Conservation (phyloP, 2,329 filamentous ascomycete genomes). For the Monascus ruber region DNA sequence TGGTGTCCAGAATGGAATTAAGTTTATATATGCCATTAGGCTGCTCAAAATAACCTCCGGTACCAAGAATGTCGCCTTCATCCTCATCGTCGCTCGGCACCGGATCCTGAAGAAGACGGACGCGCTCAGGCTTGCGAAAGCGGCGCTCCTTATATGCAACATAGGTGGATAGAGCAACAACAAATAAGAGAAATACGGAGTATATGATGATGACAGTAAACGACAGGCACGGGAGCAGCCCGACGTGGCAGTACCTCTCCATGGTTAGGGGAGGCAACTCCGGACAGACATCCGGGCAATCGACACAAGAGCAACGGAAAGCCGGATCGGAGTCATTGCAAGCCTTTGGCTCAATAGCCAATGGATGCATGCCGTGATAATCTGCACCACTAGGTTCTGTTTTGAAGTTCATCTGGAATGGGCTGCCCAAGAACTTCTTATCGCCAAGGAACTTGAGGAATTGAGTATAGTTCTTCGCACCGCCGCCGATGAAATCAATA, state of each 20-base stretch:
- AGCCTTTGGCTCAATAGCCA: constrained; percentile 62
- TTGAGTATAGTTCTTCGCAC: constrained; percentile 76
- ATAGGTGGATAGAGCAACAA: constrained; percentile 59
- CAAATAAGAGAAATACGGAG: constrained; percentile 58
- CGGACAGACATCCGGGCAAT: constrained; percentile 79
- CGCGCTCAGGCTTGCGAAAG: constrained; percentile 63
- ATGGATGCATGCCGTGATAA: constrained; percentile 59
- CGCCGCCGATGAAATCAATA: constrained; percentile 92
- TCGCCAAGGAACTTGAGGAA: constrained; percentile 88
- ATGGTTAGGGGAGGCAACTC: constrained; percentile 65
- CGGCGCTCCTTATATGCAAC: constrained; percentile 64
- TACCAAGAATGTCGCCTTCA: constrained; percentile 72
- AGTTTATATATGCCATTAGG: constrained; percentile 70
- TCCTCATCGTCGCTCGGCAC: constrained; percentile 85
- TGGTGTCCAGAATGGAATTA: constrained; percentile 68
- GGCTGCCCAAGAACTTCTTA: constrained; percentile 80
- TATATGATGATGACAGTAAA: constrained; percentile 88
- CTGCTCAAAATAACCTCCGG: constrained; percentile 64
- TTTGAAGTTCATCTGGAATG: constrained; percentile 91
- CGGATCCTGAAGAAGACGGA: constrained; percentile 77
- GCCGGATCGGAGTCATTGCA: constrained; percentile 82
- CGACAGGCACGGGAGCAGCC: constrained; percentile 79
- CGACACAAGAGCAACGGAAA: constrained; percentile 86
- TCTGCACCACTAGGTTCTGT: constrained; percentile 48
- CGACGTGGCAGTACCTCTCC: constrained; percentile 65